phyloP scores from a whole-genome alignment of 805 yeast species.

The Blastobotrys robertii region DNA sequence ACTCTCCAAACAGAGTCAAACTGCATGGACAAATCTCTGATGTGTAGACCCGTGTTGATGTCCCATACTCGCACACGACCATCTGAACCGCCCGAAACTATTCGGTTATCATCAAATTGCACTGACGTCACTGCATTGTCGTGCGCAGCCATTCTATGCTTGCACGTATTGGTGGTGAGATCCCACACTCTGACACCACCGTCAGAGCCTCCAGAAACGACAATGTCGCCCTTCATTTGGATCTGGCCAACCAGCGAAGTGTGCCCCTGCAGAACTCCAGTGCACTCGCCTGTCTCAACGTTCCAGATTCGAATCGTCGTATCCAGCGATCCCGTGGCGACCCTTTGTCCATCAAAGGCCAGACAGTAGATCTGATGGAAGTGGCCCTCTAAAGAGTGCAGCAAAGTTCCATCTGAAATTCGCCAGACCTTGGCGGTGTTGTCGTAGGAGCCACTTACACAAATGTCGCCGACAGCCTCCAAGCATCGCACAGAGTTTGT shows the following conservation, averaged over 20 bases:
- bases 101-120: slow-evolving; percentile 30
- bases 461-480: slow-evolving; percentile 54
- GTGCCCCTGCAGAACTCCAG: slow-evolving; percentile 69
- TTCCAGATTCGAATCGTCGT: slow-evolving; percentile 95
- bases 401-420: slow-evolving; percentile 78
- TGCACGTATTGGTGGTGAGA: slow-evolving; percentile 67
- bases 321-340: slow-evolving; percentile 95
- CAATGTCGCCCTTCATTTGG: slow-evolving; percentile 56
- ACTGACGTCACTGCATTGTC: slow-evolving; percentile 35
- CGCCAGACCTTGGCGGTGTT: slow-evolving; percentile 87
- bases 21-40: slow-evolving; percentile 28
- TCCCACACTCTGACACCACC: slow-evolving; percentile 82
- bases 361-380: slow-evolving; percentile 82
- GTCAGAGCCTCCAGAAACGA: slow-evolving; percentile 79
- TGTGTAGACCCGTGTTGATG: slow-evolving; percentile 28
- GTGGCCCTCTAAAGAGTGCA: slow-evolving; percentile 88
- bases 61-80: slow-evolving; percentile 35
- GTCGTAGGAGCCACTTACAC: slow-evolving; percentile 87
- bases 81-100: slow-evolving; percentile 35
- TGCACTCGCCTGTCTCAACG: slow-evolving; percentile 74
- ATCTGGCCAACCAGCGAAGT: slow-evolving; percentile 89
- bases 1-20: slow-evolving; percentile 35
- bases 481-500: slow-evolving; percentile 68
- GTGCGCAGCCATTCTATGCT: slow-evolving; percentile 46
- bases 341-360: slow-evolving; percentile 80